A percentile compares a stretch with the other conserved stretches of the same genome.
phyloP scores from a whole-genome alignment of 192 early-diverging fungal genomes.

The Phlyctochytrium planicorne region DNA sequence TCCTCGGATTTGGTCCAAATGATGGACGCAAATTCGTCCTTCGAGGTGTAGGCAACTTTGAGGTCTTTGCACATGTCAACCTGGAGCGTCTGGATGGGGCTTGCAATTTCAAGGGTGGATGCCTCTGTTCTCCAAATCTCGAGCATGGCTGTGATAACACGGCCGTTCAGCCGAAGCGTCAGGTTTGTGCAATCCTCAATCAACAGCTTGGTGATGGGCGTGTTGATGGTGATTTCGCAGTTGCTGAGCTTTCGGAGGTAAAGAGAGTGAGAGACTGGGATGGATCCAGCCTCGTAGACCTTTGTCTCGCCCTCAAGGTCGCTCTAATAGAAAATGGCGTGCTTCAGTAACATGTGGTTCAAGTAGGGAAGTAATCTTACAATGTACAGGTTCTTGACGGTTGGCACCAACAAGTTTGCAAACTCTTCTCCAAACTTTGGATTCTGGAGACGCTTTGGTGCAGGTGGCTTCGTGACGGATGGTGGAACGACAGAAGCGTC shows the following conservation, averaged over 20 bases:
- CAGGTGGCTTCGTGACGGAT: too few species aligned
- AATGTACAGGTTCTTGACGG: background rate
- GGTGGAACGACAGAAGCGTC: too few species aligned
- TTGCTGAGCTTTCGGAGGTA: constrained; percentile 8
- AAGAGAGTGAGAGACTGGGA: background rate
- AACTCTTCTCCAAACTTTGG: too few species aligned
- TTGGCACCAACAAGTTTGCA: too few species aligned
- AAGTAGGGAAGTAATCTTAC: background rate
- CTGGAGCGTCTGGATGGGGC: constrained; percentile 5
- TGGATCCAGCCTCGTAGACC: background rate
- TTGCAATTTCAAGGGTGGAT: background rate
- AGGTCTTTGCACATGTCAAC: background rate
- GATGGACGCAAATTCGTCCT: constrained; percentile 10
- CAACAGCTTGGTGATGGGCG: constrained; percentile 6
- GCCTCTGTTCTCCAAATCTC: constrained; percentile 7
- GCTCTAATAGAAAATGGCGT: background rate
- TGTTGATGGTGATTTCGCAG: constrained; percentile 8
- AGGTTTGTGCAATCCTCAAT: constrained; percentile 17
- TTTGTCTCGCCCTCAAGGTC: background rate
- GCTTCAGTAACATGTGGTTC: background rate
- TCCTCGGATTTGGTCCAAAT: constrained; percentile 6
- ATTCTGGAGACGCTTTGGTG: too few species aligned
- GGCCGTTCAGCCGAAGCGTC: background rate
- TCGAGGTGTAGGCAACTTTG: background rate
- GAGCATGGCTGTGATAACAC: constrained; percentile 13